Evolutionary conservation across 441 rosid genomes (phyloP), one percentile per base, ranked within the genome.

Genomic region (Viola pubescens): DNA sequence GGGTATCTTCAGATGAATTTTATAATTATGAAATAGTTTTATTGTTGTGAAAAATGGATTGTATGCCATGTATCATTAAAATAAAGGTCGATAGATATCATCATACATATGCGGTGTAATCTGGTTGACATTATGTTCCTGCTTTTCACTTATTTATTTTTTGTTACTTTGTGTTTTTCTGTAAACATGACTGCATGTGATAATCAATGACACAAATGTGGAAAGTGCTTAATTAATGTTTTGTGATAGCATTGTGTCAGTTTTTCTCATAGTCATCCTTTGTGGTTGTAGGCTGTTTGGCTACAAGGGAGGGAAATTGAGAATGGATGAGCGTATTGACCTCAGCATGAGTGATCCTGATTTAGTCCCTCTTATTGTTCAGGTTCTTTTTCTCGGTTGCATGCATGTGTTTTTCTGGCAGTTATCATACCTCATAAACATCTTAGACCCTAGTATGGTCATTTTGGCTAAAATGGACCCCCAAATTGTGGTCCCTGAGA

Each of bases 281-380:
- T 42, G n/a, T 66, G 73, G 40, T 51, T 63, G 40, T 75, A 94
- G 98, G 88, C 82, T 94, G 66, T 80, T 94, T 71, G 88, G 92
- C 69, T 88, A 63, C 59, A 79, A 82, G 75, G 92, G 91, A 43
- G 91, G 97, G 68, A 94, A 75, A 85, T 73, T 94, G 80, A 83
- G 82, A 73, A 94, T 88, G 97, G 97, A 89, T 70, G 96, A 94
- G 73, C 89, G 96, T 47, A 70, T 94, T 52, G 82, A 88, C 71
- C 95, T 94, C 53, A 81, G 98, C 83, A 94, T 94, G 98, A 89
- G 98, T 65, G 97, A 94, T 86, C 87, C 72, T 71, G 98, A 94
- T 75, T 75, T 94, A 58, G 91, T 89, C 56, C 97, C 98, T 54
- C 96, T 94, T 72, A 52, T 94, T 65, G 51, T 89, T 74, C 98